These are phyloP conservation scores for Aureobasidium namibiae DNA, from an alignment of 2,329 filamentous ascomycete genomes.

Conservation along the genomic window DNA sequence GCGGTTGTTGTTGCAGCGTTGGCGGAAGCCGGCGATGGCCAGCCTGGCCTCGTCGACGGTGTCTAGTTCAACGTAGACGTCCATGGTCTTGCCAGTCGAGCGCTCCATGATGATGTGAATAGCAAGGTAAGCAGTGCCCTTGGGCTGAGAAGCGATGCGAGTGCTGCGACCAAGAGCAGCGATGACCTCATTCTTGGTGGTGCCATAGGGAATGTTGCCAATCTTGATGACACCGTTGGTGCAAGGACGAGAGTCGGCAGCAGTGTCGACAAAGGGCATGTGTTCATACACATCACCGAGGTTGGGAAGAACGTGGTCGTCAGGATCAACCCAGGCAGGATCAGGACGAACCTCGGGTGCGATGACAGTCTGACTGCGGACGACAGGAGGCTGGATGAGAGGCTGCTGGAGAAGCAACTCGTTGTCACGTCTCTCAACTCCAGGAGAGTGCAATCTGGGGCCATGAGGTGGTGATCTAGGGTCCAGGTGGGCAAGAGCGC, in stretches of 20 bases:
- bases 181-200: constrained; percentile 41
- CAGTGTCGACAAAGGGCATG: constrained; percentile 23
- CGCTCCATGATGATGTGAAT: constrained; percentile 53
- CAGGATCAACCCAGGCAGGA: constrained; percentile 8
- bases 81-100: constrained; percentile 48
- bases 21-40: constrained; percentile 30
- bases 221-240: constrained; percentile 27
- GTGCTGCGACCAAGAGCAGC: constrained; percentile 39
- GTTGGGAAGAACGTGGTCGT: constrained; percentile 14
- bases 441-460: background rate
- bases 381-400: background rate
- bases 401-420: background rate
- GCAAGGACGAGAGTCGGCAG: background rate
- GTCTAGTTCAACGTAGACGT: constrained; percentile 44
- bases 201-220: constrained; percentile 39
- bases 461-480: background rate
- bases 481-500: background rate
- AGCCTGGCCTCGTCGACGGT: constrained; percentile 30
- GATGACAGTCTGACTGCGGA: background rate
- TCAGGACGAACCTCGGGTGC: constrained; percentile 5
- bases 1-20: constrained; percentile 28
- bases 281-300: constrained; percentile 21
- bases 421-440: background rate
- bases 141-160: constrained; percentile 27
- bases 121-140: constrained; percentile 31